These are phyloP conservation scores for Teratosphaeria gauchensis DNA, from an alignment of 2,329 filamentous ascomycete genomes.

Conservation along the genomic window DNA sequence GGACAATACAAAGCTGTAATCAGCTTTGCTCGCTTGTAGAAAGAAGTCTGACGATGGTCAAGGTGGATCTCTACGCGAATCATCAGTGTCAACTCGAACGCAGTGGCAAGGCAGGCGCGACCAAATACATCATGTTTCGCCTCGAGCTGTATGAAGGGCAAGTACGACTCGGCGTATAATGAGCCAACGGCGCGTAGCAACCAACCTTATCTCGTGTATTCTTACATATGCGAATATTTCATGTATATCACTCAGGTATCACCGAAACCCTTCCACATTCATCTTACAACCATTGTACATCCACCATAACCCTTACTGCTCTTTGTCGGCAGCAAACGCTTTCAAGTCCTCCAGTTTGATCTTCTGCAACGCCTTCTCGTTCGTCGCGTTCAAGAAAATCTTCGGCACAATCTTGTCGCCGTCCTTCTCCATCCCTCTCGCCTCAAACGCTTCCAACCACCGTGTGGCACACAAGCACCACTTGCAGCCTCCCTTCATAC, in stretches of 20 bases:
- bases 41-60: too few relatives aligned
- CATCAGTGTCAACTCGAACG: too few relatives aligned
- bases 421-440: constrained; percentile 38
- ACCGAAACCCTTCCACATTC: neutral
- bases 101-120: too few relatives aligned
- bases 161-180: neutral
- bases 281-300: neutral
- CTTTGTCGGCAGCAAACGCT: constrained; percentile 38
- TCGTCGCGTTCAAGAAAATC: constrained; percentile 44
- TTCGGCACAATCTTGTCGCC: constrained; percentile 38
- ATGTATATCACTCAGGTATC: neutral
- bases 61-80: too few relatives aligned
- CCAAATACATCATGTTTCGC: neutral
- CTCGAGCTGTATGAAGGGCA: neutral
- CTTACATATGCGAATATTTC: neutral
- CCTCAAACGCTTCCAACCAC: constrained; percentile 50
- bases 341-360: constrained; percentile 41
- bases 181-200: neutral
- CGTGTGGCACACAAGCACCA: constrained; percentile 52
- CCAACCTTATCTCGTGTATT: neutral
- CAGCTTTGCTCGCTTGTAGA: too few relatives aligned
- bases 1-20: too few relatives aligned
- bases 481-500: constrained; percentile 49
- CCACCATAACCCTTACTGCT: too few relatives aligned
- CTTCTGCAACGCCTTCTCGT: constrained; percentile 41